Evolutionary conservation across 805 yeast species (phyloP), one percentile per base, ranked within the genome.

Genomic region (Kuraishia piskuri): DNA sequence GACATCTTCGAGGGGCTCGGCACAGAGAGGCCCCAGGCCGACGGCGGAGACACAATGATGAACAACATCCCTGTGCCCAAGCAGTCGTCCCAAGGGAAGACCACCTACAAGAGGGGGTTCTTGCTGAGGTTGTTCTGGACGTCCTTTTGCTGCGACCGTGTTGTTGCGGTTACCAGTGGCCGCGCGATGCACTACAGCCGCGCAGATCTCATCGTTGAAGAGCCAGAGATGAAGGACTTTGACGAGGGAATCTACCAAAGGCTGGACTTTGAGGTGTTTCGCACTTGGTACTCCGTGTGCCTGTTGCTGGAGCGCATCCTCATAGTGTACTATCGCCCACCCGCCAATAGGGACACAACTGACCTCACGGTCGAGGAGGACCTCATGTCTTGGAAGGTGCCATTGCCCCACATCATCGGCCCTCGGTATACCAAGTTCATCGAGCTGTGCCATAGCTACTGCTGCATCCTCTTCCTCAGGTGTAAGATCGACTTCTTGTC

Each of bases 41-140:
- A n/a, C 10, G 21, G 9, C 23, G 25, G 26, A 3, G 49, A 47
- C 26, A 3, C 23, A 7, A 25, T 22, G 49, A 47, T 23, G 26
- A 47, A 23, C 24, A 31, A 31, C 17, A 31, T 31, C 17, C 40
- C 40, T 31, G 40, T 31, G 9, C 40, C 40, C 40, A 37, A 47
- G 22, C 17, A 20, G 48, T 31, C 25, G 26, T 37, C 50, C 25
- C 36, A 56, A 9, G 60, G 59, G 48, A 55, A 58, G 24, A 48
- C 61, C 20, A 56, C 57, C 1, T 60, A 63, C 55, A 62, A 57
- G 22, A 60, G 56, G 23, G 54, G 62, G 3, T 54, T 63, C n/a
- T 50, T 63, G 20, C 52, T 63, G 2, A 52, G 70, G 25, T 50
- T 67, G 14, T 63, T 65, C 51, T 67, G 70, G 70, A 58, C 61